Conservation (phyloP, 2,329 filamentous ascomycete species). For the Tympanopsis confertula region DNA sequence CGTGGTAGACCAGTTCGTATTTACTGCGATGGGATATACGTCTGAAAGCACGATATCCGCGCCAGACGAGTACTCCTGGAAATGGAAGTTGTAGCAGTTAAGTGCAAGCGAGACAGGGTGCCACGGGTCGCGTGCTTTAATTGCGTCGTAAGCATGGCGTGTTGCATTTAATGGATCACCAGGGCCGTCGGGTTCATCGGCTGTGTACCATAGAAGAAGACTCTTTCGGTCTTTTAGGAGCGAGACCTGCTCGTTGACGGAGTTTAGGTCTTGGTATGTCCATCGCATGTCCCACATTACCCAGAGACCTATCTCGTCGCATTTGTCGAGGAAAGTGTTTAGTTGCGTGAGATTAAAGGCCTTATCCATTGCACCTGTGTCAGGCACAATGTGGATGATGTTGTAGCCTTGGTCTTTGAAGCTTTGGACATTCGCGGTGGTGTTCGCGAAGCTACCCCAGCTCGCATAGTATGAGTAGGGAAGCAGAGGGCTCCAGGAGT, state of each 20-base stretch:
- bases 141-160: slow-evolving; percentile 23
- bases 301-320: slow-evolving; percentile 8
- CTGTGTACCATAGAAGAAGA: slow-evolving; percentile 33
- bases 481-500: no score
- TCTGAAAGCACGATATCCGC: slow-evolving; percentile 38
- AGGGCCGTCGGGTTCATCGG: slow-evolving; percentile 36
- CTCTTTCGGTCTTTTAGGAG: slow-evolving; percentile 16
- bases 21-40: slow-evolving; percentile 34
- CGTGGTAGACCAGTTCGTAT: slow-evolving; percentile 27
- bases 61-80: slow-evolving; percentile 32
- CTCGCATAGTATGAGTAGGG: no score
- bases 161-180: slow-evolving; percentile 31
- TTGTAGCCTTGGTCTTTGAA: slow-evolving; percentile 8
- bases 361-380: slow-evolving; percentile 6
- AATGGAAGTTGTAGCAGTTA: slow-evolving; percentile 40
- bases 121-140: slow-evolving; percentile 34
- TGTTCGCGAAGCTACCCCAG: no score
- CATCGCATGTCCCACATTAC: slow-evolving; percentile 9
- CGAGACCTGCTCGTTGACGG: slow-evolving; percentile 17
- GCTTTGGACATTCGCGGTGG: no score
- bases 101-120: slow-evolving; percentile 37
- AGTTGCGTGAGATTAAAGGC: slow-evolving; percentile 9
- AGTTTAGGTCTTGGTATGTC: slow-evolving; percentile 5
- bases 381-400: slow-evolving; percentile 10
- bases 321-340: slow-evolving; percentile 9